These are phyloP conservation scores for Boletellus emodensis DNA, from an alignment of 768 basidiomycete species.

Conservation along the genomic window DNA sequence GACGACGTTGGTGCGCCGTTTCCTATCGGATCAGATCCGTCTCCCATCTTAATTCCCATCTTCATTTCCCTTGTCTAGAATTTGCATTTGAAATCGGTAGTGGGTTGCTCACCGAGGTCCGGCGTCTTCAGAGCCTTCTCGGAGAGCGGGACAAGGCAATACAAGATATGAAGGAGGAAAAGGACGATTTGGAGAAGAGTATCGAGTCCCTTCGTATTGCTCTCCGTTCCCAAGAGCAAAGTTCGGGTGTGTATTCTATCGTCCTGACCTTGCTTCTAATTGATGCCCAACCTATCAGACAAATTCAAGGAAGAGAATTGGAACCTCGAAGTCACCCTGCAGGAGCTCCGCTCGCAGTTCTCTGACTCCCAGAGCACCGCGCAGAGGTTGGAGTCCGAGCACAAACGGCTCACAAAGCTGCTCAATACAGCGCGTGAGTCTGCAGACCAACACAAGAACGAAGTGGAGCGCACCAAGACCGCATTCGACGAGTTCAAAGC, in stretches of 20 bases:
- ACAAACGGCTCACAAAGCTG: conserved; percentile 72
- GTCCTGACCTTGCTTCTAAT: not conserved
- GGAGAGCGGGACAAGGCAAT: conserved; percentile 91
- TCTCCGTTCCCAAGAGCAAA: conserved; percentile 78
- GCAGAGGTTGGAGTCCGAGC: conserved; percentile 75
- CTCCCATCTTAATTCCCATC: not conserved
- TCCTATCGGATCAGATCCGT: conserved; percentile 7
- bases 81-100: conserved; percentile 98
- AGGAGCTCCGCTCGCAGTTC: conserved; percentile 76
- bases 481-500: conserved; percentile 70
- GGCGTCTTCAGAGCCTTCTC: conserved; percentile 85
- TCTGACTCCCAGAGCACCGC: conserved; percentile 60
- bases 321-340: conserved; percentile 93
- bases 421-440: conserved; percentile 71
- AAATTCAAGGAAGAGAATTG: conserved; percentile 98
- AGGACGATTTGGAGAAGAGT: conserved; percentile 79
- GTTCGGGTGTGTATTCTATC: conserved; percentile 51
- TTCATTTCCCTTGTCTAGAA: conserved; percentile 49
- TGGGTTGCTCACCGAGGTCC: conserved; percentile 84
- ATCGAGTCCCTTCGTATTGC: conserved; percentile 71
- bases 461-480: conserved; percentile 65
- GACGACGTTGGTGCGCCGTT: conserved; percentile 76
- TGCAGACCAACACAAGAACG: conserved; percentile 83
- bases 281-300: conserved; percentile 42
- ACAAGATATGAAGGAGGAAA: conserved; percentile 88